Evolutionary conservation across 2,329 filamentous ascomycete species (phyloP).

Genomic region (Plectosphaerella sp.): DNA sequence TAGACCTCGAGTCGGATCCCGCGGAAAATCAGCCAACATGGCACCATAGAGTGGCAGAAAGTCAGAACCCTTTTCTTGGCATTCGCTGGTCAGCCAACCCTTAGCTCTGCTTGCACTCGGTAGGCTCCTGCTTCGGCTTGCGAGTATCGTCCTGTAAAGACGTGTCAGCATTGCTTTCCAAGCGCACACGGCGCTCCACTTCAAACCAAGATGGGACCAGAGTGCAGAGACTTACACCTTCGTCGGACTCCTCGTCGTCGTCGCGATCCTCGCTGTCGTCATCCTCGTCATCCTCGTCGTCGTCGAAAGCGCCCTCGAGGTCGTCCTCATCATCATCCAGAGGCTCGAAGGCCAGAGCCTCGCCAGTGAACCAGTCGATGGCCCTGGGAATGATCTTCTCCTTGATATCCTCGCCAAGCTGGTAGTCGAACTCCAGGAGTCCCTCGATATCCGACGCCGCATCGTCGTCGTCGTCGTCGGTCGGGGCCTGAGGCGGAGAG

Average conservation of each 20-base stretch:
- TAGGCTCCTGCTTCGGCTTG: conserved; percentile 90
- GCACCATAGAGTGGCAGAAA: not conserved
- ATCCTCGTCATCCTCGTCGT: conserved; percentile 89
- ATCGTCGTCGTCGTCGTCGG: conserved; percentile 66
- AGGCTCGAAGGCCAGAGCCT: conserved; percentile 95
- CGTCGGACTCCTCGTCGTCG: conserved; percentile 75
- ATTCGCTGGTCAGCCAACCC: conserved; percentile 23
- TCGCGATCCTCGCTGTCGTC: conserved; percentile 81
- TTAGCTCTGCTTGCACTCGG: conserved; percentile 95
- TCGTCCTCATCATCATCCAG: conserved; percentile 78
- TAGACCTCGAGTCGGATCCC: no score
- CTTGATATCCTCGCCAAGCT: conserved; percentile 98
- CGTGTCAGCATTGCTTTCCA: conserved; percentile 9
- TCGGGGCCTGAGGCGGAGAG: conserved; percentile 84
- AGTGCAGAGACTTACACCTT: conserved; percentile 53
- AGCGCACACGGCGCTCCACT: not conserved
- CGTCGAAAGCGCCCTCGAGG: conserved; percentile 79
- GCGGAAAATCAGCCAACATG: no score
- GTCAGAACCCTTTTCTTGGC: conserved; percentile 24
- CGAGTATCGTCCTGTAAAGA: conserved; percentile 68
- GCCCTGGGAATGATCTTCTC: conserved; percentile 98
- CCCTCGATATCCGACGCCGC: conserved; percentile 91
- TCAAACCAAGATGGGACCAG: not conserved
- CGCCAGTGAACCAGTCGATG: conserved; percentile 98
- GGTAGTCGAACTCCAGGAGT: conserved; percentile 95